phyloP scores from a whole-genome alignment of 371 early-diverging fungal species.

The Mucor lusitanicus region DNA sequence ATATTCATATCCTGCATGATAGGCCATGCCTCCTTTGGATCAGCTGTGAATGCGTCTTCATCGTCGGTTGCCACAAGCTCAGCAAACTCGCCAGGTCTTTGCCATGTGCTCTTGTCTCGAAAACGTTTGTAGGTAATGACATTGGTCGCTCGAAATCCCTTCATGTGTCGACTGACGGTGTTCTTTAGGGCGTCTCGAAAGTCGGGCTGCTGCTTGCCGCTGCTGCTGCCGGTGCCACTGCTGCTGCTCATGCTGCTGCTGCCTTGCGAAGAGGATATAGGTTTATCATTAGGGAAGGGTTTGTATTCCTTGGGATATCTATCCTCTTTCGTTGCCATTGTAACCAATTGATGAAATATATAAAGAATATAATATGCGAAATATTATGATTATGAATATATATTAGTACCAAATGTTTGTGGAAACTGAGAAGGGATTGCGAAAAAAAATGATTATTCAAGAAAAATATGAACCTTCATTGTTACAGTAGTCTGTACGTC shows the following conservation, averaged over 20 bases:
- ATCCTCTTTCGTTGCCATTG: slow-evolving; percentile 9
- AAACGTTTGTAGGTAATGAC: slow-evolving; percentile 8
- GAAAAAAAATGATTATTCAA: neutral
- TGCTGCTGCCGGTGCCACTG: neutral
- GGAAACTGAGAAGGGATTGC: neutral
- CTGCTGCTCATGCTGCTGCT: neutral
- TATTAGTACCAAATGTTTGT: neutral
- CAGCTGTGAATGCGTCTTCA: slow-evolving; percentile 9
- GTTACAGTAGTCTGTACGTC: neutral
- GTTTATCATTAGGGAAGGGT: neutral
- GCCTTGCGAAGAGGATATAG: neutral
- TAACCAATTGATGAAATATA: neutral
- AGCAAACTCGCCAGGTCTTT: slow-evolving; percentile 3
- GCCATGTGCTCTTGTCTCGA: slow-evolving; percentile 5
- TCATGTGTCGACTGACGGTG: slow-evolving; percentile 3
- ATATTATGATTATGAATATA: neutral
- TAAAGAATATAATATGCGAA: neutral
- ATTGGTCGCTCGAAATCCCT: slow-evolving; percentile 6
- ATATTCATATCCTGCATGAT: slow-evolving; percentile 6
- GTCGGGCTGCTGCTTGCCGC: neutral
- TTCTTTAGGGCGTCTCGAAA: neutral
- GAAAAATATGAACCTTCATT: neutral
- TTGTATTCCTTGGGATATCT: slow-evolving; percentile 8
- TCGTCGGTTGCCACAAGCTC: neutral
- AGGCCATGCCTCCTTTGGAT: slow-evolving; percentile 11